Evolutionary conservation across 805 yeast genomes (phyloP).

Genomic region (Candida vartiovaarae): DNA sequence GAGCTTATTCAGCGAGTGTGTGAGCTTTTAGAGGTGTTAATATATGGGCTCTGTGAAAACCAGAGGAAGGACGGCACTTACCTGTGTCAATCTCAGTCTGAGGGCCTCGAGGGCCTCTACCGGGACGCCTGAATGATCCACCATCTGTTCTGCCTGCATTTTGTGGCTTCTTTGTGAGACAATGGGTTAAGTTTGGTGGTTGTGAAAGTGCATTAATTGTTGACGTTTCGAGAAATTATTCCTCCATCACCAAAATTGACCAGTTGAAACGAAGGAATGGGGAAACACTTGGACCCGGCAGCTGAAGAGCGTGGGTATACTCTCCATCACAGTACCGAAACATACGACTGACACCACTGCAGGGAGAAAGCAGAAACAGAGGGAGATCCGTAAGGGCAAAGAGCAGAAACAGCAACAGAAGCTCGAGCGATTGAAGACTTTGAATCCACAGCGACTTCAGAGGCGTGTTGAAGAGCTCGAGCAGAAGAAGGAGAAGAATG

Average conservation of each 20-base stretch:
- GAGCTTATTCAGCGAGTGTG: slow-evolving; percentile 52
- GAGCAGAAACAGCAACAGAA: slow-evolving; percentile 18
- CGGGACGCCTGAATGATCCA: slow-evolving; percentile 43
- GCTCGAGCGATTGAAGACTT: slow-evolving; percentile 18
- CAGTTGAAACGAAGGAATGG: background rate
- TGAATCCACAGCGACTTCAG: slow-evolving; percentile 19
- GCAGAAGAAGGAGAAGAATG: slow-evolving; percentile 22
- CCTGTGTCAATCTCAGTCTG: slow-evolving; percentile 53
- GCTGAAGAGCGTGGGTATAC: slow-evolving; percentile 13
- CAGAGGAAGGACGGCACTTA: slow-evolving; percentile 8
- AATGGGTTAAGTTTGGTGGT: background rate
- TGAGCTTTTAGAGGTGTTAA: slow-evolving; percentile 24
- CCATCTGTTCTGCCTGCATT: slow-evolving; percentile 4
- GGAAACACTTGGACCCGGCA: slow-evolving; percentile 2
- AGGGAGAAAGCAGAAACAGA: slow-evolving; percentile 23
- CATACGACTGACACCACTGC: background rate
- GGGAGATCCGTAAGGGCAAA: slow-evolving; percentile 21
- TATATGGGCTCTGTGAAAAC: background rate
- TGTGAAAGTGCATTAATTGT: background rate
- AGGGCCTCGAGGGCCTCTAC: slow-evolving; percentile 56
- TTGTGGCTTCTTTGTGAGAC: slow-evolving; percentile 4
- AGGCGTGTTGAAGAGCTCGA: slow-evolving; percentile 20
- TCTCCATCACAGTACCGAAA: too few relatives aligned
- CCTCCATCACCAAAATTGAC: too few relatives aligned
- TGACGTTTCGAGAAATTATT: background rate